These are phyloP conservation scores for Penicillium cosmopolitanum DNA, from an alignment of 495 filamentous ascomycete genomes.

Conservation along the genomic window DNA sequence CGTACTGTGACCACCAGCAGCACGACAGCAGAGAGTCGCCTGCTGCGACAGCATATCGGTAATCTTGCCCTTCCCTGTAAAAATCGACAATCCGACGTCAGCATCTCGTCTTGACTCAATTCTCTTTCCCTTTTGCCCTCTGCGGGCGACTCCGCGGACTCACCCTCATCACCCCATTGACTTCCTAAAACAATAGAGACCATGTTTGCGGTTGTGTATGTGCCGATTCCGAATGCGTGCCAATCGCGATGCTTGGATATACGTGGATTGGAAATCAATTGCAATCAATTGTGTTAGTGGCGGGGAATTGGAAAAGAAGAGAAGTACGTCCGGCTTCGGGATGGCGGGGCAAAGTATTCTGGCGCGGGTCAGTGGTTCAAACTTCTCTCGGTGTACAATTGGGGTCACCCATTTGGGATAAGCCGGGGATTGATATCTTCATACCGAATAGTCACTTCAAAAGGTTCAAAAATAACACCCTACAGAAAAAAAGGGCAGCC, in stretches of 20 bases:
- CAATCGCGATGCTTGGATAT: constrained; percentile 15
- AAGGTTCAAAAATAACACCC: background rate
- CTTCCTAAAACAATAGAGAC: constrained; percentile 65
- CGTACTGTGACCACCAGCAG: constrained; percentile 70
- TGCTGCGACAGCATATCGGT: constrained; percentile 66
- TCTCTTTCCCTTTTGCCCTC: constrained; percentile 10
- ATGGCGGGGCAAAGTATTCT: constrained; percentile 28
- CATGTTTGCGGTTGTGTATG: constrained; percentile 38
- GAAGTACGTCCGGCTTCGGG: constrained; percentile 29
- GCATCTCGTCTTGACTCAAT: background rate
- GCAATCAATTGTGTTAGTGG: constrained; percentile 20
- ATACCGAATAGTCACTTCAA: no score
- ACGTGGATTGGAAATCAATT: constrained; percentile 15
- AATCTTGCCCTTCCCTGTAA: constrained; percentile 68
- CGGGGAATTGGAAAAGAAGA: constrained; percentile 26
- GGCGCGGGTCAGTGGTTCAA: constrained; percentile 21
- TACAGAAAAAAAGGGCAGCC: background rate
- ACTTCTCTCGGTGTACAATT: constrained; percentile 17
- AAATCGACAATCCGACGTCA: no score
- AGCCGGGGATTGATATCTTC: background rate
- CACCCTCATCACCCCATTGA: constrained; percentile 73
- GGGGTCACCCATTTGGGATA: background rate
- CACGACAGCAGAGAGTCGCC: constrained; percentile 61
- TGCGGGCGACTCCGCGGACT: constrained; percentile 10
- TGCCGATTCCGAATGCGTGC: constrained; percentile 2